phyloP scores from a whole-genome alignment of 805 yeast species.

The Wickerhamiella slavikovae region DNA sequence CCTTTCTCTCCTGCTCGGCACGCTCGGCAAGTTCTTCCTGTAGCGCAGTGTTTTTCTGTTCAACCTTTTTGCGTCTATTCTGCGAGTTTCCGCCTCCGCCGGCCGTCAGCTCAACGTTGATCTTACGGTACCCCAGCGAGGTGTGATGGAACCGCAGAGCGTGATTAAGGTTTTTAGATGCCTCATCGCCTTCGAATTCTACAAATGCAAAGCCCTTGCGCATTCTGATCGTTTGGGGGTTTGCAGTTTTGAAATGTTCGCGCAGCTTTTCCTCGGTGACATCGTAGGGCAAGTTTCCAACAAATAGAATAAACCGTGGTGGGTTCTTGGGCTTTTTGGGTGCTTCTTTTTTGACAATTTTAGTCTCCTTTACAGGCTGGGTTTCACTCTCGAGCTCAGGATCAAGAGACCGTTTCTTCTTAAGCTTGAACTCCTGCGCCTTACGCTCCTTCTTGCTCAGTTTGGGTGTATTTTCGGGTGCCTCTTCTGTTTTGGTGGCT shows the following conservation, averaged over 20 bases:
- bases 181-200: conserved; percentile 55
- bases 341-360: conserved; percentile 10
- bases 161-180: conserved; percentile 60
- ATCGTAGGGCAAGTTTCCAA: conserved; percentile 75
- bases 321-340: conserved; percentile 39
- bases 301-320: conserved; percentile 61
- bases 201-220: conserved; percentile 86
- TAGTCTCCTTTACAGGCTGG: neutral
- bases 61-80: conserved; percentile 37
- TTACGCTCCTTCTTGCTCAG: conserved; percentile 15
- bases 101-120: conserved; percentile 89
- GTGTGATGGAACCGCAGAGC: conserved; percentile 77
- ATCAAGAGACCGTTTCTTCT: neutral
- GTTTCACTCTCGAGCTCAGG: neutral
- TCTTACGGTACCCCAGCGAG: conserved; percentile 43
- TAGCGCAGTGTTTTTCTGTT: conserved; percentile 57
- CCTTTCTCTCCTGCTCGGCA: conserved; percentile 22
- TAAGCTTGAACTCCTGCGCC: conserved; percentile 12
- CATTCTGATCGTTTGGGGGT: conserved; percentile 56
- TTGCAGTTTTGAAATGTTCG: conserved; percentile 47
- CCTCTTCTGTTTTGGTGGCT: neutral
- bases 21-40: conserved; percentile 46
- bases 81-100: conserved; percentile 94
- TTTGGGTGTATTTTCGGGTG: conserved; percentile 10
- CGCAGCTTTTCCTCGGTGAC: conserved; percentile 38